A percentile compares a stretch with the other conserved stretches of the same genome.
Evolutionary conservation across 2,329 filamentous ascomycete species (phyloP).

Genomic region (Shiraia sp.): DNA sequence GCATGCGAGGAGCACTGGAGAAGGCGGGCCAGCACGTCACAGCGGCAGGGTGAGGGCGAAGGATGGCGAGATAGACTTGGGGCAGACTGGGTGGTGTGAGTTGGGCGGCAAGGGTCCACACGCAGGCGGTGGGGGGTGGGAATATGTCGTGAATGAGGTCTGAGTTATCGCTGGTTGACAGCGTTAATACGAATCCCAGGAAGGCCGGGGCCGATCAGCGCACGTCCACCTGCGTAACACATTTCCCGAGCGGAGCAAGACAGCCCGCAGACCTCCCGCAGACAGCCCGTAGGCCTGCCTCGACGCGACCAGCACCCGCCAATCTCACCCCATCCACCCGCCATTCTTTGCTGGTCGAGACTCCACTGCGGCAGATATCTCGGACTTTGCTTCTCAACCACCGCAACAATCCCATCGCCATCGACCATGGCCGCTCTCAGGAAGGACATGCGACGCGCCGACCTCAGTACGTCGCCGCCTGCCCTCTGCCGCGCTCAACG

Average conservation of each 20-base stretch:
- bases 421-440: constrained; percentile 63
- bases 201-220: too few relatives aligned
- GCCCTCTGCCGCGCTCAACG: not conserved
- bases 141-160: too few relatives aligned
- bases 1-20: constrained; percentile 12
- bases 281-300: too few relatives aligned
- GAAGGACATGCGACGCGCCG: constrained; percentile 75
- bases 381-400: constrained; percentile 1
- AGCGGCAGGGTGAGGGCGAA: constrained; percentile 6
- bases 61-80: constrained; percentile 1
- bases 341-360: constrained; percentile 6
- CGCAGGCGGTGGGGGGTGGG: too few relatives aligned
- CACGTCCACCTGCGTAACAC: not conserved
- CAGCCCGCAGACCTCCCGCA: constrained; percentile 4
- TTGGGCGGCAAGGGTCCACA: too few relatives aligned
- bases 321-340: constrained; percentile 18
- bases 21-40: constrained; percentile 7
- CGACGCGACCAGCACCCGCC: constrained; percentile 11
- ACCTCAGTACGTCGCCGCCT: constrained; percentile 64
- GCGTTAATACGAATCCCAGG: too few relatives aligned
- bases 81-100: not conserved
- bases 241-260: constrained; percentile 1
- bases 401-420: constrained; percentile 13
- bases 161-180: too few relatives aligned
- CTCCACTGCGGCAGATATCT: constrained; percentile 11